Base-by-base conservation (phyloP, 1,284 basidiomycete genomes). In the Limonomyces culmigenus region DNA sequence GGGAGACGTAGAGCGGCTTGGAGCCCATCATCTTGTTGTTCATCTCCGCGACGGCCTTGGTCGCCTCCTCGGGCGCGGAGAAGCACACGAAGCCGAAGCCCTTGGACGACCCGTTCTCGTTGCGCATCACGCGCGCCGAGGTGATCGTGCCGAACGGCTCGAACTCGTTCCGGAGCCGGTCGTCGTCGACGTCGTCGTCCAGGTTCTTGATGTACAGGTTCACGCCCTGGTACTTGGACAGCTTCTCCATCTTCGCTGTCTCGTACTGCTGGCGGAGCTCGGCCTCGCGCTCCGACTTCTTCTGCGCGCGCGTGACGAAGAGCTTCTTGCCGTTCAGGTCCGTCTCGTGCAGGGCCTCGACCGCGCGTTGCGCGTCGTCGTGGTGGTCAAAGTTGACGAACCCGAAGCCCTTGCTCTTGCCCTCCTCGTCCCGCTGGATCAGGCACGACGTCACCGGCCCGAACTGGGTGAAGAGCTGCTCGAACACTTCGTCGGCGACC, bases 1-100 rank as follows among this genome's bases (percentile, higher is more conserved):
- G 78, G 37, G 93, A 93, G 53, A 99, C 95, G 58, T 98, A 99
- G 50, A 99, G 77, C 37, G 95, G 95, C 64, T 98, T 98, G 51
- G 84, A 76, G 47, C 93, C 92, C 53, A 98, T 88, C 85, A 98
- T 98, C 70, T 97, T 97, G 73, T 96, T 96, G 74, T 98, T 98
- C 92, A 99, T 96, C 67, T 99, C 95, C 38, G 89, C 87, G 45
- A 98, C 92, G 42, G 95, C 95, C 68, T 97, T 98, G 56, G 91
- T 97, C 34, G 95, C 93, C 65, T 99, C 95, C 49, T 99, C 95
- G 37, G 95, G 92, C 41, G 89, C 83, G 32, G 89, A 89, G 70
- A 92, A 99, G 65, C 95, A 99, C 47, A 99, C 95, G 56, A 99
- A 99, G 49, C 95, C 95, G 53, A 99, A 99, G 50, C 95, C 95